These are phyloP conservation scores for Tolypocladium guangdongense DNA, from an alignment of 2,329 filamentous ascomycete genomes.

Conservation along the genomic window DNA sequence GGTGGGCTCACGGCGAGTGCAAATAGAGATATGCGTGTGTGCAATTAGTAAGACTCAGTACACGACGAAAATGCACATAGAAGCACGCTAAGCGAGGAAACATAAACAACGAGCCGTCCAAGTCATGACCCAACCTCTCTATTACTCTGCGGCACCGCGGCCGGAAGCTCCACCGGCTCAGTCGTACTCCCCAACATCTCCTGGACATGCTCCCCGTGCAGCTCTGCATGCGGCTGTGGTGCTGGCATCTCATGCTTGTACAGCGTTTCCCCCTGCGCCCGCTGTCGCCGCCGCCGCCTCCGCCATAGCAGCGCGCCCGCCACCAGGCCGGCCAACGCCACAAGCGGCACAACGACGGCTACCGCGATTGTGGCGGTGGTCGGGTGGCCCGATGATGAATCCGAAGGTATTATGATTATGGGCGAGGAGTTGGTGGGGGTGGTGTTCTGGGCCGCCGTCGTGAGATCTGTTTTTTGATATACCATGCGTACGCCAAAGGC, in stretches of 20 bases:
- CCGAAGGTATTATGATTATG: background rate
- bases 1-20: too few species aligned
- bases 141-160: background rate
- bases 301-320: conserved; percentile 16
- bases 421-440: background rate
- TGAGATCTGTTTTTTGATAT: conserved; percentile 17
- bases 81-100: background rate
- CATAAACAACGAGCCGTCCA: background rate
- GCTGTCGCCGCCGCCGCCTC: conserved; percentile 3
- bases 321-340: conserved; percentile 13
- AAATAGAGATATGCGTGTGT: too few species aligned
- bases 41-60: too few species aligned
- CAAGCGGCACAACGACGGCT: conserved; percentile 18
- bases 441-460: conserved; percentile 5
- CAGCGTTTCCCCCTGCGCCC: background rate
- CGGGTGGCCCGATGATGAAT: conserved; percentile 5
- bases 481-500: conserved; percentile 25
- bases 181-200: conserved; percentile 1
- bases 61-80: too few species aligned
- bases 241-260: background rate
- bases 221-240: background rate
- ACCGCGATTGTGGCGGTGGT: conserved; percentile 16
- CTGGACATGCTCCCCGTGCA: conserved; percentile 1
- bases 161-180: conserved; percentile 1
- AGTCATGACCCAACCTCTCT: background rate